Evolutionary conservation across 805 yeast genomes (phyloP).

Genomic region (Lipomyces spencermartinsiae): DNA sequence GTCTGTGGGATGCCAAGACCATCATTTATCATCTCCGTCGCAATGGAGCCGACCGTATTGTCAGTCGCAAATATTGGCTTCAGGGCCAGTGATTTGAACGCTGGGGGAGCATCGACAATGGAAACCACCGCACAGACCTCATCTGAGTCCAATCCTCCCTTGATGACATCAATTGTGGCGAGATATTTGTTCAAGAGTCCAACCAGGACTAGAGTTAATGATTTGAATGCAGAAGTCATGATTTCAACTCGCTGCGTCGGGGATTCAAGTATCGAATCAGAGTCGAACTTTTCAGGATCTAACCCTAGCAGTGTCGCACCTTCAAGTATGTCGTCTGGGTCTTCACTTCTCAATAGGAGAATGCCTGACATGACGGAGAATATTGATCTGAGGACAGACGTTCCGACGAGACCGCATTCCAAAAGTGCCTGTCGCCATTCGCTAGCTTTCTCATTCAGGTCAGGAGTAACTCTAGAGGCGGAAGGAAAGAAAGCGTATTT

Average conservation of each 20-base stretch:
- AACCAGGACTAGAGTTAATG: constrained; percentile 46
- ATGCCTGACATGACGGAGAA: constrained; percentile 49
- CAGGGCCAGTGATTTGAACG: constrained; percentile 41
- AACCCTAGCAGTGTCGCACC: constrained; percentile 52
- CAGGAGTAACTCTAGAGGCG: neutral
- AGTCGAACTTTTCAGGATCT: constrained; percentile 43
- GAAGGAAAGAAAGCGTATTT: constrained; percentile 17
- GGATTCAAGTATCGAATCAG: constrained; percentile 30
- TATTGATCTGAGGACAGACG: constrained; percentile 44
- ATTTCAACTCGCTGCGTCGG: constrained; percentile 40
- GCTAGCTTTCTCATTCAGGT: constrained; percentile 40
- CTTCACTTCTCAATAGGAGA: constrained; percentile 47
- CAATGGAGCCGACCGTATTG: constrained; percentile 47
- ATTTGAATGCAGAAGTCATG: constrained; percentile 45
- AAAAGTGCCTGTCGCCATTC: constrained; percentile 51
- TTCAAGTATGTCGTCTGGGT: constrained; percentile 47
- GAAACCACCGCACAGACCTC: constrained; percentile 48
- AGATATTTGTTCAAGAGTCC: constrained; percentile 47
- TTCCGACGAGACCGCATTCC: constrained; percentile 47
- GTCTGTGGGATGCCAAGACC: constrained; percentile 46
- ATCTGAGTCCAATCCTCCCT: constrained; percentile 41
- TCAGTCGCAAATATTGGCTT: constrained; percentile 46
- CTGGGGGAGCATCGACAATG: constrained; percentile 46
- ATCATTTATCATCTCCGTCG: constrained; percentile 47
- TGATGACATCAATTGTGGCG: constrained; percentile 39